Evolutionary conservation across 2,329 filamentous ascomycete genomes (phyloP).

Genomic region (Lasiodiplodia theobromae): DNA sequence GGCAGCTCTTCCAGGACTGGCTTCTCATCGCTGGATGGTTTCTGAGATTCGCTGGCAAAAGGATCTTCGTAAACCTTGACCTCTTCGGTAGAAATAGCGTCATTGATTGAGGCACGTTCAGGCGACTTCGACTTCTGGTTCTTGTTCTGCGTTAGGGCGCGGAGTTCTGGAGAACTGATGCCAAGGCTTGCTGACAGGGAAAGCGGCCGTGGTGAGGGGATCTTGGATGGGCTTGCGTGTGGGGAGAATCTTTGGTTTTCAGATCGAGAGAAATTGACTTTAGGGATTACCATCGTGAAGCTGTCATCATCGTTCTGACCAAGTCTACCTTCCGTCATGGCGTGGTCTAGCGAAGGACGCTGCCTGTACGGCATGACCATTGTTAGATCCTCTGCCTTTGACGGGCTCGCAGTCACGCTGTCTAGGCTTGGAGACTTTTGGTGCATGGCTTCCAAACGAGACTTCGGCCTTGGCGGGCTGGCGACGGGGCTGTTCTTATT

Average conservation of each 20-base stretch:
- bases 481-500: constrained; percentile 38
- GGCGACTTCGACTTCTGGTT: constrained; percentile 34
- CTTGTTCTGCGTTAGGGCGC: constrained; percentile 38
- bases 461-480: constrained; percentile 47
- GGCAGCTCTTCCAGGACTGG: constrained; percentile 60
- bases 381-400: constrained; percentile 56
- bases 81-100: constrained; percentile 40
- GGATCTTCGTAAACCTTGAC: constrained; percentile 64
- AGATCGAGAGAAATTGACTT: constrained; percentile 35
- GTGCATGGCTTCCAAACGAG: constrained; percentile 41
- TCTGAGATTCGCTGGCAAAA: constrained; percentile 49
- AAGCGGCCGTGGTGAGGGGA: constrained; percentile 19
- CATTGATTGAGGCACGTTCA: constrained; percentile 13
- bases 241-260: constrained; percentile 27
- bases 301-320: constrained; percentile 53
- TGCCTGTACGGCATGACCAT: constrained; percentile 50
- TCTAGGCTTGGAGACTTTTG: constrained; percentile 41
- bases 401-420: constrained; percentile 44
- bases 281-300: constrained; percentile 61
- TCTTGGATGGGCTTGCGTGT: constrained; percentile 38
- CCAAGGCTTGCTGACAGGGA: constrained; percentile 19
- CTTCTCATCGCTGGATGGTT: constrained; percentile 38
- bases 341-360: constrained; percentile 48
- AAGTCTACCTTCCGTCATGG: constrained; percentile 48
- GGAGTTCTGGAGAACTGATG: constrained; percentile 10